Evolutionary conservation across 2,329 filamentous ascomycete genomes (phyloP).

Genomic region (Plectosphaerella plurivora): DNA sequence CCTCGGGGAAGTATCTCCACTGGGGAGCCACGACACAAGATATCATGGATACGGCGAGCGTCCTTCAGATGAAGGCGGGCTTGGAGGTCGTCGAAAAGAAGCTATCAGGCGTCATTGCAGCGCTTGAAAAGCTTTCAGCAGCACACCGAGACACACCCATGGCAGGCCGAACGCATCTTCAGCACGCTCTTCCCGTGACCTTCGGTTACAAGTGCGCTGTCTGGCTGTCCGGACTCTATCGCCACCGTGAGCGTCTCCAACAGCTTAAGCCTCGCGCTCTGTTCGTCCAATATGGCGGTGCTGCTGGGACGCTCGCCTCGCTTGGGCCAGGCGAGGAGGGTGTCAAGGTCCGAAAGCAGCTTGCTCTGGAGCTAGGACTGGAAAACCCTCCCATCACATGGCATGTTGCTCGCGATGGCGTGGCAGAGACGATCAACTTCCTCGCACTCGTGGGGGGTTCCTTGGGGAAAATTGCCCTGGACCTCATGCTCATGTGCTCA

Average conservation of each 20-base stretch:
- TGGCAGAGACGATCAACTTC: constrained; percentile 49
- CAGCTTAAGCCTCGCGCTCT: constrained; percentile 40
- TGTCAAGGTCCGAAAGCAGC: constrained; percentile 39
- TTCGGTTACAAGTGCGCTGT: constrained; percentile 56
- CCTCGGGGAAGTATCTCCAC: constrained; percentile 39
- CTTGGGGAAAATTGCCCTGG: constrained; percentile 50
- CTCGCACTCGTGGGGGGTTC: constrained; percentile 48
- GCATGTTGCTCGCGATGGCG: constrained; percentile 50
- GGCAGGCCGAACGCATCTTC: constrained; percentile 53
- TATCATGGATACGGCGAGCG: constrained; percentile 51
- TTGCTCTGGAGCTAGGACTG: constrained; percentile 43
- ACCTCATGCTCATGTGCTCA: constrained; percentile 53
- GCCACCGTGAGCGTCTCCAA: constrained; percentile 41
- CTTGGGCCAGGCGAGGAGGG: constrained; percentile 43
- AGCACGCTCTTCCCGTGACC: constrained; percentile 52
- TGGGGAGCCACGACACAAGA: constrained; percentile 58
- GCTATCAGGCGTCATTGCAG: constrained; percentile 35
- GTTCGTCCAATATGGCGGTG: constrained; percentile 52
- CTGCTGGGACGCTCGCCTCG: constrained; percentile 50
- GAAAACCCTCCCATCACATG: constrained; percentile 49
- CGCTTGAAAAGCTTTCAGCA: constrained; percentile 34
- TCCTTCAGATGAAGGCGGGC: constrained; percentile 48
- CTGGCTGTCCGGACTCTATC: constrained; percentile 43
- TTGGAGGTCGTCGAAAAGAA: constrained; percentile 41
- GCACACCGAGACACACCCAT: constrained; percentile 49